Percentiles rank a stretch among this genome's conserved stretches.
Conservation (phyloP, 306 rosid genomes). For the Aeschynomene evenia region DNA sequence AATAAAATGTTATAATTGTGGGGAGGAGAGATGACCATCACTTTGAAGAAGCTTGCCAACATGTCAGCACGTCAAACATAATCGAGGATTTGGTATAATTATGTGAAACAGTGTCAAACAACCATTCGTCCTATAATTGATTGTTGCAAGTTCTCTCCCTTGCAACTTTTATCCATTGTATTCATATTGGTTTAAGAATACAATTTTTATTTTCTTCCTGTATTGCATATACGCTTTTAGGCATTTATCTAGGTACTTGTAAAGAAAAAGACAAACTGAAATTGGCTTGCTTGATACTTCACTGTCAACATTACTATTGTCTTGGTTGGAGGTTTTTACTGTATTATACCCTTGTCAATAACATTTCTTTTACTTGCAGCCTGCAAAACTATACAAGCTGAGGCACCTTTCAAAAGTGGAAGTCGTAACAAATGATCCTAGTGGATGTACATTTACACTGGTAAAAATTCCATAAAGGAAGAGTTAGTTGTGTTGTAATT, state of each 20-base stretch:
- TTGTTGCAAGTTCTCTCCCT: background rate
- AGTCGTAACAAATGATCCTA: constrained; percentile 83
- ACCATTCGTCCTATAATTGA: background rate
- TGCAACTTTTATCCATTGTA: background rate
- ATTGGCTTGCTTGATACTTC: background rate
- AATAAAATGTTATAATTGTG: background rate
- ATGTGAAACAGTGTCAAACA: background rate
- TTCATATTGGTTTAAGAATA: background rate
- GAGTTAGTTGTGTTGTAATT: constrained; percentile 4
- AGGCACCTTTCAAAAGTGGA: constrained; percentile 93
- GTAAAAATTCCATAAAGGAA: constrained; percentile 48
- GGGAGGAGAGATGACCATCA: background rate
- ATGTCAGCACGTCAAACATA: background rate
- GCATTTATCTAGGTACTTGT: background rate
- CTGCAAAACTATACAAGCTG: constrained; percentile 90
- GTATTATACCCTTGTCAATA: constrained; percentile 3
- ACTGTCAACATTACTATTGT: background rate
- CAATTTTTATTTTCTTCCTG: background rate
- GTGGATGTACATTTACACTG: constrained; percentile 93
- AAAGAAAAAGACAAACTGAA: background rate
- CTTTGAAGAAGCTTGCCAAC: background rate
- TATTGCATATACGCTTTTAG: background rate
- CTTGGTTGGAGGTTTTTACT: background rate
- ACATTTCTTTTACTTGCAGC: constrained; percentile 52
- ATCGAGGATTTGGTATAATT: background rate